Evolutionary conservation across 441 rosid genomes (phyloP).

Genomic region (Isatis lusitanica): DNA sequence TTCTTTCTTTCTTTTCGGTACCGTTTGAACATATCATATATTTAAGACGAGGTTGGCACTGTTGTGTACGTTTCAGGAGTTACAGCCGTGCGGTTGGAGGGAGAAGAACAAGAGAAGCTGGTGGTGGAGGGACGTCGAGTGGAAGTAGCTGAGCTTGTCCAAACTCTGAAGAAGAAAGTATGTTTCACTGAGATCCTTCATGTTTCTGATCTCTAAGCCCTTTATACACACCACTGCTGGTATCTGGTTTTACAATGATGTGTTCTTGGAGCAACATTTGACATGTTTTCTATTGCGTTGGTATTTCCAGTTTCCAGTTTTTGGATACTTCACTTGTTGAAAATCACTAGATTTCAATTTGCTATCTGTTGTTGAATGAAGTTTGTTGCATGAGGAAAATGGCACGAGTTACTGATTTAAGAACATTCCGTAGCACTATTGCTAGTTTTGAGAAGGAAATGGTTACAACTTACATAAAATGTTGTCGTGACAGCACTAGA

Average conservation of each 20-base stretch:
- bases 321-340: neutral
- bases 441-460: neutral
- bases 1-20: neutral
- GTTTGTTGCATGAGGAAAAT: neutral
- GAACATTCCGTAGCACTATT: constrained; percentile 6
- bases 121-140: constrained; percentile 9
- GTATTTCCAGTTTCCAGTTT: constrained; percentile 8
- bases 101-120: constrained; percentile 7
- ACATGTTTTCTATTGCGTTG: neutral
- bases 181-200: constrained; percentile 12
- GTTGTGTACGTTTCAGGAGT: constrained; percentile 21
- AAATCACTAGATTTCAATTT: neutral
- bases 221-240: neutral
- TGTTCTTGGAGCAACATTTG: neutral
- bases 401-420: neutral
- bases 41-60: neutral
- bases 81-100: neutral
- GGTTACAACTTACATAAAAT: constrained; percentile 9
- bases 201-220: neutral
- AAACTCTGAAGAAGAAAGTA: constrained; percentile 18
- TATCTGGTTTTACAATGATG: neutral
- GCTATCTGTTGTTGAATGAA: neutral
- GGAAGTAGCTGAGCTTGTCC: neutral
- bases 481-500: neutral
- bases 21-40: neutral